Evolutionary conservation across 108 stramenopile species (phyloP).

Genomic region (Nannochloropsis salina): DNA sequence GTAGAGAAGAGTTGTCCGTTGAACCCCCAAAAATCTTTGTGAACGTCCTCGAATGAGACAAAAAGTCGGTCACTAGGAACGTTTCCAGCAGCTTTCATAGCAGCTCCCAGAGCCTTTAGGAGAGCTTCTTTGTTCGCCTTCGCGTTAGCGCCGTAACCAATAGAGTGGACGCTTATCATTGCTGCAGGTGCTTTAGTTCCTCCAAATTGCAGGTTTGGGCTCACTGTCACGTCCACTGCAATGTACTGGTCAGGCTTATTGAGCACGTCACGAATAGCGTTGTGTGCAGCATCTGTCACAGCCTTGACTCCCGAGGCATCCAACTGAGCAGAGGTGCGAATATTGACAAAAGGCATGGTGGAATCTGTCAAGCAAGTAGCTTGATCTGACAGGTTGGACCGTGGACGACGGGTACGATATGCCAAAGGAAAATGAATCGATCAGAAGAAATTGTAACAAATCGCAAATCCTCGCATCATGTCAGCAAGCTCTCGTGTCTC

Average conservation of each 20-base stretch:
- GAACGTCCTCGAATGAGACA: background rate
- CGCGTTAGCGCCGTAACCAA: background rate
- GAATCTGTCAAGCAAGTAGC: background rate
- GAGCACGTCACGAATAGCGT: background rate
- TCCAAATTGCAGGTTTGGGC: background rate
- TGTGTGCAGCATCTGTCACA: constrained; percentile 11
- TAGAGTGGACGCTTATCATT: background rate
- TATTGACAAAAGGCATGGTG: constrained; percentile 17
- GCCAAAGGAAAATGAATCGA: too few relatives aligned
- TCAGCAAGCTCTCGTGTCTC: too few relatives aligned
- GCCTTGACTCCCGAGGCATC: background rate
- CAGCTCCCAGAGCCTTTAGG: background rate
- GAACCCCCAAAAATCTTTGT: background rate
- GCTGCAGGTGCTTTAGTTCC: constrained; percentile 8
- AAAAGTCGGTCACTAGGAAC: background rate
- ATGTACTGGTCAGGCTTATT: constrained; percentile 9
- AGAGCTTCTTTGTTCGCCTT: background rate
- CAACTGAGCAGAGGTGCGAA: background rate
- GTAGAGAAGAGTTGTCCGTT: constrained; percentile 20
- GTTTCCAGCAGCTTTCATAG: background rate
- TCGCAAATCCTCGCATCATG: too few relatives aligned
- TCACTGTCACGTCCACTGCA: background rate
- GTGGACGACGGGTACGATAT: too few relatives aligned
- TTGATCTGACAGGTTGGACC: too few relatives aligned
- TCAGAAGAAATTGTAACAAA: too few relatives aligned